Conservation (phyloP, 371 early-diverging fungal species). For the Nematocida ironsii region DNA sequence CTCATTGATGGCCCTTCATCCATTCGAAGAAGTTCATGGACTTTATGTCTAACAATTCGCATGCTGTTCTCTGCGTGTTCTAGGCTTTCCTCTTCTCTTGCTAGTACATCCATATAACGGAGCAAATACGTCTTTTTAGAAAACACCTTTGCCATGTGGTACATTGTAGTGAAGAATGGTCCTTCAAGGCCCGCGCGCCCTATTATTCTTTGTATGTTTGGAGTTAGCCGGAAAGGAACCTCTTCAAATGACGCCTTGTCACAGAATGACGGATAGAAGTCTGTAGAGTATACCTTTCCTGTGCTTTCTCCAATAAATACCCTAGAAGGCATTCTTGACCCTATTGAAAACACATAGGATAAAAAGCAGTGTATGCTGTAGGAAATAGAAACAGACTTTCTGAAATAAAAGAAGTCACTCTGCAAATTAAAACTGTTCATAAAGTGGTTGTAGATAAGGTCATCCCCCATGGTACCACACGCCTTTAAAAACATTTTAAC, state of each 20-base stretch:
- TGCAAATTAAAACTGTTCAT: constrained; percentile 14
- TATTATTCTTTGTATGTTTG: constrained; percentile 61
- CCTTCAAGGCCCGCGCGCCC: constrained; percentile 64
- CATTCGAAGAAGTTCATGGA: constrained; percentile 16
- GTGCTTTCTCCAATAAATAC: constrained; percentile 34
- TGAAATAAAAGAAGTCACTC: constrained; percentile 54
- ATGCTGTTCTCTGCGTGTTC: constrained; percentile 37
- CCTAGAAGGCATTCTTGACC: constrained; percentile 50
- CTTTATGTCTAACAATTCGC: constrained; percentile 26
- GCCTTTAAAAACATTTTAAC: constrained; percentile 39
- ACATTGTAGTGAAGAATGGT: constrained; percentile 59
- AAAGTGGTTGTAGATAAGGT: constrained; percentile 20
- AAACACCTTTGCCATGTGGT: constrained; percentile 43
- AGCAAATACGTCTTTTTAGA: constrained; percentile 36
- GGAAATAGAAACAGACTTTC: constrained; percentile 46
- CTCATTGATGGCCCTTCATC: constrained; percentile 19
- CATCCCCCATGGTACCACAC: background rate
- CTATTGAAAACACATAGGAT: constrained; percentile 55
- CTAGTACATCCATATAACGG: constrained; percentile 35
- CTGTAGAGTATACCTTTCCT: constrained; percentile 46
- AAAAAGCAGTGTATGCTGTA: constrained; percentile 56
- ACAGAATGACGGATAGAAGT: constrained; percentile 52
- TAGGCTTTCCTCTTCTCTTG: constrained; percentile 37
- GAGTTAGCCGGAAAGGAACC: constrained; percentile 57
- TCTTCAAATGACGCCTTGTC: constrained; percentile 22